A percentile compares a stretch with the other conserved stretches of the same genome.
These are phyloP conservation scores for Rosa chinensis DNA, from an alignment of 306 rosid genomes.

Conservation along the genomic window DNA sequence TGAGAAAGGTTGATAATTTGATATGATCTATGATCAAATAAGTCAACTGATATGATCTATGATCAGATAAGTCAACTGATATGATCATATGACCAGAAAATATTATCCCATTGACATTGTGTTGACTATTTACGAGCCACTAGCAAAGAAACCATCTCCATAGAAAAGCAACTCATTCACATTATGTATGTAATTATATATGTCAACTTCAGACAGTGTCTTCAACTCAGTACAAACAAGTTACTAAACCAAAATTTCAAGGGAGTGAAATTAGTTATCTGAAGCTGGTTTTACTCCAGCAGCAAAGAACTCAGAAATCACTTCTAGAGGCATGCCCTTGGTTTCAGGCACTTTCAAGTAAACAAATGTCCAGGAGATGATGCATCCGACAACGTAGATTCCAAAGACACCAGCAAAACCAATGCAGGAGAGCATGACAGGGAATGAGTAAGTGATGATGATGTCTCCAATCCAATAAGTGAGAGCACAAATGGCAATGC, in stretches of 20 bases:
- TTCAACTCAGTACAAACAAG: neutral
- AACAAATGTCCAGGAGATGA: conserved; percentile 62
- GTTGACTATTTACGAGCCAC: neutral
- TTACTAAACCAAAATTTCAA: neutral
- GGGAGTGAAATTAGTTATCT: conserved; percentile 14
- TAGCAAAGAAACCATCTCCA: neutral
- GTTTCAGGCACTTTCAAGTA: conserved; percentile 72
- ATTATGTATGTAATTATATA: neutral
- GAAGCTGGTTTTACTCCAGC: conserved; percentile 52
- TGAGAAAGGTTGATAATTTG: neutral
- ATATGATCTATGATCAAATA: neutral
- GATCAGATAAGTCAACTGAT: neutral
- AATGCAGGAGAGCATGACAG: conserved; percentile 47
- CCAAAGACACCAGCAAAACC: conserved; percentile 58
- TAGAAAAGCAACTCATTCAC: neutral
- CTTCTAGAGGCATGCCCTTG: conserved; percentile 82
- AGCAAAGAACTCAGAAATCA: conserved; percentile 65
- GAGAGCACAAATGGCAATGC: conserved; percentile 65
- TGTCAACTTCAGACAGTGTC: neutral
- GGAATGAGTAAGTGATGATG: conserved; percentile 50
- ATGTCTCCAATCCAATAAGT: conserved; percentile 61
- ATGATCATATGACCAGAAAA: neutral
- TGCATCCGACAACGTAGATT: conserved; percentile 51
- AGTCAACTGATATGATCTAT: neutral
- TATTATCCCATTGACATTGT: neutral